phyloP scores from a whole-genome alignment of 345 rosid genomes.

The Capsella bursapastoris region DNA sequence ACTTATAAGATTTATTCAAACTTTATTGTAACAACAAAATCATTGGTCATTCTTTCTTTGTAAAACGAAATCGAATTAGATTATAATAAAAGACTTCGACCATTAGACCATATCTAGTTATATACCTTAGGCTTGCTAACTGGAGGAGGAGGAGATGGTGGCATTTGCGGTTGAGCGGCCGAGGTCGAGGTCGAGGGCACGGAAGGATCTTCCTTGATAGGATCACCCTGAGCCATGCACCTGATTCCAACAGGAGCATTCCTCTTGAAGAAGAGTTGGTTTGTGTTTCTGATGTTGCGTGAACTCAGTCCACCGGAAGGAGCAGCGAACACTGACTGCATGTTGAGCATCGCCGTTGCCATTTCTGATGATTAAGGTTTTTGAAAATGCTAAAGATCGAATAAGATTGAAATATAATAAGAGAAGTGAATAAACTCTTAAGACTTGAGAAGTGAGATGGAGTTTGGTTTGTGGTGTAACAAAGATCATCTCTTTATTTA shows the following conservation, averaged over 20 bases:
- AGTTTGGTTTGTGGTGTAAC: conserved; percentile 22
- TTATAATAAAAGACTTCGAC: too few species aligned
- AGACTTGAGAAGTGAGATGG: conserved; percentile 17
- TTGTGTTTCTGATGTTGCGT: conserved; percentile 32
- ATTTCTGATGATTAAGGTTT: conserved; percentile 27
- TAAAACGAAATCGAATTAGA: too few species aligned
- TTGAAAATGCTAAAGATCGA: not conserved
- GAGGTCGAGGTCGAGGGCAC: conserved; percentile 12
- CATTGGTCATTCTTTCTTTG: too few species aligned
- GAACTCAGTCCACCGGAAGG: conserved; percentile 42
- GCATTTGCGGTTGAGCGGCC: conserved; percentile 22
- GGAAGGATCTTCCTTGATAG: conserved; percentile 30
- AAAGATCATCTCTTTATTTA: conserved; percentile 15
- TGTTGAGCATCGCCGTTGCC: conserved; percentile 44
- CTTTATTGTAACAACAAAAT: not conserved
- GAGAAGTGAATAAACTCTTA: not conserved
- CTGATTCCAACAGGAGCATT: conserved; percentile 40
- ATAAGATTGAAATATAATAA: not conserved
- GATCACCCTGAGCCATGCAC: conserved; percentile 51
- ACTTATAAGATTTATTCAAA: too few species aligned
- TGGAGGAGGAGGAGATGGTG: conserved; percentile 38
- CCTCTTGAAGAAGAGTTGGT: conserved; percentile 40
- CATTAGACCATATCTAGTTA: not conserved
- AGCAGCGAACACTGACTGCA: conserved; percentile 50
- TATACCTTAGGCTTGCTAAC: conserved; percentile 1